Conservation (phyloP, 345 rosid genomes). For the Hypericum androsaemum region DNA sequence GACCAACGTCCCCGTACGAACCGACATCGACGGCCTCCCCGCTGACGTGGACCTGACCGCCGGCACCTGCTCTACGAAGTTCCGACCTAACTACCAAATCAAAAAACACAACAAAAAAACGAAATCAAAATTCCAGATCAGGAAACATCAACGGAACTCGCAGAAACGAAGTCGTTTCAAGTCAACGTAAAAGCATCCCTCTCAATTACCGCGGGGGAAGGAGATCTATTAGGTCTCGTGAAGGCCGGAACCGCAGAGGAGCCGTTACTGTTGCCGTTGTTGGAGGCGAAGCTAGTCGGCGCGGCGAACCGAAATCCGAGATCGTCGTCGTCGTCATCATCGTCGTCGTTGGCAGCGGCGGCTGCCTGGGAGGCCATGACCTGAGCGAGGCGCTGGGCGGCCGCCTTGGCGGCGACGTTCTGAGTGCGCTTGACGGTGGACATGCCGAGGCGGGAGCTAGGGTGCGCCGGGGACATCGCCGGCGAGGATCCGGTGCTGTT, state of each 20-base stretch:
- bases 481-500: conserved; percentile 73
- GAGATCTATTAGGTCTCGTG: conserved; percentile 9
- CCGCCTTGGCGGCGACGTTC: conserved; percentile 86
- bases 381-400: conserved; percentile 82
- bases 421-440: conserved; percentile 70
- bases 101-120: conserved; percentile 23
- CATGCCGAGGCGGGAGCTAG: conserved; percentile 52
- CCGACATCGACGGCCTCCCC: conserved; percentile 39
- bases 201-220: conserved; percentile 9
- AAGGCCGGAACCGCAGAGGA: not conserved
- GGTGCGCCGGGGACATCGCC: conserved; percentile 69
- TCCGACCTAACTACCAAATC: conserved; percentile 70
- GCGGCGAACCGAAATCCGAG: conserved; percentile 6
- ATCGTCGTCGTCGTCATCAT: conserved; percentile 43
- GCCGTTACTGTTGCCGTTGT: not conserved
- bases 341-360: conserved; percentile 30
- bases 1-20: conserved; percentile 13
- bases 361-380: conserved; percentile 88
- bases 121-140: conserved; percentile 18
- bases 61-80: conserved; percentile 42
- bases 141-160: not conserved
- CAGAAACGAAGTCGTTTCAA: no score
- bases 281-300: not conserved
- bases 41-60: conserved; percentile 70
- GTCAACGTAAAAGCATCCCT: no score